These are phyloP conservation scores for Ceratobasidium sp. DNA, from an alignment of 1,284 basidiomycete species.

Conservation along the genomic window DNA sequence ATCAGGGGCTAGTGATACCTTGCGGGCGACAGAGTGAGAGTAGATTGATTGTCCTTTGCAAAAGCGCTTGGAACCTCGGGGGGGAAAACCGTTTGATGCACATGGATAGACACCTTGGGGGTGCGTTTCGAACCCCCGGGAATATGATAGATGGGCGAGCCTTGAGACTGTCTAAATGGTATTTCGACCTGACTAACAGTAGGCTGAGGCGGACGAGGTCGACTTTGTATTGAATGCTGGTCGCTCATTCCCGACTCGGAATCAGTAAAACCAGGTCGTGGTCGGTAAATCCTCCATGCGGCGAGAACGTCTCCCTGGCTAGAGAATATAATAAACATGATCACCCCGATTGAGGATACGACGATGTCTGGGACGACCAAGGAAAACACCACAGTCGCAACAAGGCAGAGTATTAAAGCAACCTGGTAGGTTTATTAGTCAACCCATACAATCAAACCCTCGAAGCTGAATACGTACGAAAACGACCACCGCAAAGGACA, in stretches of 20 bases:
- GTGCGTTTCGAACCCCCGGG: not conserved
- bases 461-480: conserved; percentile 1
- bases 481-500: conserved; percentile 22
- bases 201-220: not conserved
- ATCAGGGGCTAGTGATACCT: not conserved
- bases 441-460: not conserved
- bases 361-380: conserved; percentile 32
- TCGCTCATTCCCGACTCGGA: not conserved
- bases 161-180: not conserved
- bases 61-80: not conserved
- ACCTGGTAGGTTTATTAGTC: not conserved
- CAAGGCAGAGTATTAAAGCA: conserved; percentile 16
- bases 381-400: conserved; percentile 10
- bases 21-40: not conserved
- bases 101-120: not conserved
- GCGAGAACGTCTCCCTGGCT: conserved; percentile 29
- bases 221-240: not conserved
- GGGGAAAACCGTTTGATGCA: not conserved
- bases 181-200: not conserved
- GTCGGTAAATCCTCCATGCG: conserved; percentile 9
- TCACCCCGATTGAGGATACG: conserved; percentile 14
- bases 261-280: not conserved
- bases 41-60: not conserved
- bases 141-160: not conserved
- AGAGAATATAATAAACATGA: conserved; percentile 31